Evolutionary conservation across 441 rosid species (phyloP).

Genomic region (Gossypium aridum): DNA sequence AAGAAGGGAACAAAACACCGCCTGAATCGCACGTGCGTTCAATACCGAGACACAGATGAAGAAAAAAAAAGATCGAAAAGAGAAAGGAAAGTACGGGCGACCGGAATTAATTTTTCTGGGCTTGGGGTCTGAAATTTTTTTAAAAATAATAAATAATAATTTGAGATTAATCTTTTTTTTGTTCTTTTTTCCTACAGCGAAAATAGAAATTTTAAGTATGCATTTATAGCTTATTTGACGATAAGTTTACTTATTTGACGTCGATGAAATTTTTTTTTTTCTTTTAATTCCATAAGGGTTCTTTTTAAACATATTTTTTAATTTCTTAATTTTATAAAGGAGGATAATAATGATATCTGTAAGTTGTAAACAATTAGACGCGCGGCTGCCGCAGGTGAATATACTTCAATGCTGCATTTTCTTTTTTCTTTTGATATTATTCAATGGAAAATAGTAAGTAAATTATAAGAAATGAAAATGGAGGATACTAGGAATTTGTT

Average conservation of each 20-base stretch:
- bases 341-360: neutral
- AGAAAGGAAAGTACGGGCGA: neutral
- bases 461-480: too few relatives aligned
- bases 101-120: constrained; percentile 9
- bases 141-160: neutral
- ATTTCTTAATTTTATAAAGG: neutral
- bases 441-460: too few relatives aligned
- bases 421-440: too few relatives aligned
- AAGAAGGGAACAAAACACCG: constrained; percentile 4
- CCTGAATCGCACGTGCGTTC: constrained; percentile 14
- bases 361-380: neutral
- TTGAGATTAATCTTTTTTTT: neutral
- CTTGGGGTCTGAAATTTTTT: neutral
- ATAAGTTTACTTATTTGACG: neutral
- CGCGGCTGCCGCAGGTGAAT: neutral
- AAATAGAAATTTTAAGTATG: neutral
- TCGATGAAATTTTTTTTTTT: neutral
- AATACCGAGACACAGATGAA: neutral
- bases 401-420: neutral
- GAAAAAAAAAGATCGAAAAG: neutral
- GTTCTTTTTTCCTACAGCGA: neutral
- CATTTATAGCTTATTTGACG: neutral
- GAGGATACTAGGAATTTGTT: too few relatives aligned
- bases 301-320: neutral
- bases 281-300: too few relatives aligned